A percentile compares a stretch with the other conserved stretches of the same genome.
Conservation (phyloP, 768 basidiomycete species). For the Phlegmacium glaucopus region DNA sequence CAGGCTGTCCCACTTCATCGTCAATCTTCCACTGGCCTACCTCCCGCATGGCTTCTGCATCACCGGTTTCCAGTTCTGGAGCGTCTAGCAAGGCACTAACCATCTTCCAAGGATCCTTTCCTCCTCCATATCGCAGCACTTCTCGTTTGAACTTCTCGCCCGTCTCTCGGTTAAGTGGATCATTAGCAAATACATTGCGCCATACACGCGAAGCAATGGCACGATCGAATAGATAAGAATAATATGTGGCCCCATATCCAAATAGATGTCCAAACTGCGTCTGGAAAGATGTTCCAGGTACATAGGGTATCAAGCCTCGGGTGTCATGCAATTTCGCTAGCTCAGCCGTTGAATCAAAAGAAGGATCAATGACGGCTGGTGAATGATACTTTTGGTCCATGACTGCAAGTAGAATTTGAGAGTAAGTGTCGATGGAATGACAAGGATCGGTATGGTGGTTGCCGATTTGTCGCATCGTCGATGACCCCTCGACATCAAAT, state of each 20-base stretch:
- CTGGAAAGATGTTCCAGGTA: slow-evolving; percentile 86
- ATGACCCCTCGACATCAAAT: slow-evolving; percentile 55
- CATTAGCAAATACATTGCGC: slow-evolving; percentile 62
- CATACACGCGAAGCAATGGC: slow-evolving; percentile 95
- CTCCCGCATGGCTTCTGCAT: slow-evolving; percentile 79
- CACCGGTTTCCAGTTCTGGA: slow-evolving; percentile 67
- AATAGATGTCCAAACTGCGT: slow-evolving; percentile 95
- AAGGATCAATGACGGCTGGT: slow-evolving; percentile 42
- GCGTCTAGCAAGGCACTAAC: slow-evolving; percentile 65
- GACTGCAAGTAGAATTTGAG: slow-evolving; percentile 84
- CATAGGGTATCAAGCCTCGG: slow-evolving; percentile 80
- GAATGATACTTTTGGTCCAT: slow-evolving; percentile 94
- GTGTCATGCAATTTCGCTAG: slow-evolving; percentile 60
- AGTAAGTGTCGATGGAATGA: slow-evolving; percentile 82
- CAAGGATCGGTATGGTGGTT: slow-evolving; percentile 76
- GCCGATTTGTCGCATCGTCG: slow-evolving; percentile 43
- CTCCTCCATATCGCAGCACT: slow-evolving; percentile 80
- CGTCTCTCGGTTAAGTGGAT: slow-evolving; percentile 65
- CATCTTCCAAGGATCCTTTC: slow-evolving; percentile 93
- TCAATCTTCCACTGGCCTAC: slow-evolving; percentile 90
- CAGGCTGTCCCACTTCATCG: slow-evolving; percentile 59
- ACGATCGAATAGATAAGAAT: slow-evolving; percentile 95
- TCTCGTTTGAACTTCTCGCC: slow-evolving; percentile 83
- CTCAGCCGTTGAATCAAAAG: slow-evolving; percentile 73
- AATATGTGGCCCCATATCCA: slow-evolving; percentile 97